phyloP scores from a whole-genome alignment of 1,284 basidiomycete genomes.

The Mycena sp. region DNA sequence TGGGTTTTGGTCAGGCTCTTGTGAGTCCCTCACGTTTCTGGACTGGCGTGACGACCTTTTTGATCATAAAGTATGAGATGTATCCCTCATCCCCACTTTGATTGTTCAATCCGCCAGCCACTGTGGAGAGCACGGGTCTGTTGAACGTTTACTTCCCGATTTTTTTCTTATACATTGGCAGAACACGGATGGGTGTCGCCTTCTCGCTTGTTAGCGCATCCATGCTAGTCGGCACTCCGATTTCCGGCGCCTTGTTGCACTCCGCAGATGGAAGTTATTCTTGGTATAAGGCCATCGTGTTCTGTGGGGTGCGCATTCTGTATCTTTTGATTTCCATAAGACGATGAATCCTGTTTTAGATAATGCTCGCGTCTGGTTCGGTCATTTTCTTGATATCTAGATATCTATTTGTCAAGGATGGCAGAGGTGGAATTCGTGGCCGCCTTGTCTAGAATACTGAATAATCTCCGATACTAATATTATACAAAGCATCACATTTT shows the following conservation, averaged over 20 bases:
- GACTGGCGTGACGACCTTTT: no score
- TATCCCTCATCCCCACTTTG: constrained; percentile 59
- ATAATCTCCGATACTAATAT: no score
- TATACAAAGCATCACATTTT: no score
- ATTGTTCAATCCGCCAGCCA: constrained; percentile 53
- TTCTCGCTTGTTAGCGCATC: constrained; percentile 58
- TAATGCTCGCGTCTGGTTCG: constrained; percentile 39
- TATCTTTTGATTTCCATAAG: neutral
- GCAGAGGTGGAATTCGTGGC: constrained; percentile 27
- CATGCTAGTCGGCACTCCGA: constrained; percentile 60
- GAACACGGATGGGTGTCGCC: constrained; percentile 61
- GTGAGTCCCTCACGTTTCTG: constrained; percentile 37
- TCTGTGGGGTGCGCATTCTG: constrained; percentile 49
- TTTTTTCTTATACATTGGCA: constrained; percentile 27
- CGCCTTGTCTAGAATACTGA: constrained; percentile 32
- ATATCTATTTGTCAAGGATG: constrained; percentile 35
- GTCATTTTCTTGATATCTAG: constrained; percentile 40
- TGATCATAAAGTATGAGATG: no score
- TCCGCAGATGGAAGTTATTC: constrained; percentile 32
- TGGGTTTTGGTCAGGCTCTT: constrained; percentile 52
- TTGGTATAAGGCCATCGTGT: constrained; percentile 51
- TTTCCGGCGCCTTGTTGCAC: constrained; percentile 52
- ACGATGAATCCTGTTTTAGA: constrained; percentile 25
- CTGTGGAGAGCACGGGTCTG: constrained; percentile 56
- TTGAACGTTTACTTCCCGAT: neutral